phyloP scores from a whole-genome alignment of 495 filamentous ascomycete species.

The Gamarada debralockiae region DNA sequence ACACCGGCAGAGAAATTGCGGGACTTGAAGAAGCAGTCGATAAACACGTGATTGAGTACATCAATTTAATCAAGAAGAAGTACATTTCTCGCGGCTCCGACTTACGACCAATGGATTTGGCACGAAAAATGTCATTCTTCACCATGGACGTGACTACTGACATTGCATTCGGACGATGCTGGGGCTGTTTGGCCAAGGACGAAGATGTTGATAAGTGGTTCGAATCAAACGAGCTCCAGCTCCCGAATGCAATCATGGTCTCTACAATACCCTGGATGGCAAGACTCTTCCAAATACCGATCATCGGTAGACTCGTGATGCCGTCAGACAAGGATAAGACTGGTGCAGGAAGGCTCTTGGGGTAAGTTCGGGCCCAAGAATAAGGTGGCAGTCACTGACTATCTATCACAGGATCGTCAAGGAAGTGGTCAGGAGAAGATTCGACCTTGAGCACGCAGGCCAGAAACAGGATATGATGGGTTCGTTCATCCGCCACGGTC shows the following conservation, averaged over 20 bases:
- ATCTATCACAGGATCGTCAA: constrained; percentile 28
- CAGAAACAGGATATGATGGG: constrained; percentile 34
- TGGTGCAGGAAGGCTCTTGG: constrained; percentile 49
- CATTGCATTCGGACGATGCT: constrained; percentile 34
- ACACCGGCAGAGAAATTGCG: constrained; percentile 25
- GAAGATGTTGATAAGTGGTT: constrained; percentile 36
- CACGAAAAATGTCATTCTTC: constrained; percentile 30
- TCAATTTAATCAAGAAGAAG: constrained; percentile 9
- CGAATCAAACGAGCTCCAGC: neutral
- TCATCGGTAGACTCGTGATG: constrained; percentile 43
- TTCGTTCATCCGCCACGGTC: constrained; percentile 40
- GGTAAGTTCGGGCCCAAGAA: constrained; percentile 21
- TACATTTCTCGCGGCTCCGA: constrained; percentile 7
- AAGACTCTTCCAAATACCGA: neutral
- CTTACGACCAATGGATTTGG: constrained; percentile 33
- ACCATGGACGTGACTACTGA: constrained; percentile 37
- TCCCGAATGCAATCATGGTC: constrained; percentile 4
- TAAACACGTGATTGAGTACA: constrained; percentile 3
- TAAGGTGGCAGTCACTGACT: neutral
- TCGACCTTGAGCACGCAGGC: constrained; percentile 5
- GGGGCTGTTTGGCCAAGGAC: constrained; percentile 35
- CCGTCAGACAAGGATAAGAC: constrained; percentile 50
- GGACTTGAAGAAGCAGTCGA: constrained; percentile 9
- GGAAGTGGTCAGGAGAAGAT: constrained; percentile 33
- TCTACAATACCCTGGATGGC: constrained; percentile 11